Evolutionary conservation across 2,329 filamentous ascomycete species (phyloP), one percentile per base, ranked within the genome.

Genomic region (Penicillium palitans): DNA sequence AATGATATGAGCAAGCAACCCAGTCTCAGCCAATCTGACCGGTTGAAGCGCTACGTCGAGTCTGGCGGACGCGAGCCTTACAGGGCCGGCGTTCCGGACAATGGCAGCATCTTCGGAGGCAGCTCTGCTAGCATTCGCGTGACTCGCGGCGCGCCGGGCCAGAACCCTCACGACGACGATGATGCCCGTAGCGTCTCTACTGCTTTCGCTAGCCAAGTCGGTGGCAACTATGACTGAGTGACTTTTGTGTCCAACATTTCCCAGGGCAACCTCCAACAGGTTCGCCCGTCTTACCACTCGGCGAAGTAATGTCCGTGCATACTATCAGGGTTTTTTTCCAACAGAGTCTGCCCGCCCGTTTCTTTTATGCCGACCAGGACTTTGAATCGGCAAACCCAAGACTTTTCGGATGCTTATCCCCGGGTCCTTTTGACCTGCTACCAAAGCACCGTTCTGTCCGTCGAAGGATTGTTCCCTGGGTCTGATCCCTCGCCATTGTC

Each of bases 131-230:
- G 75, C 70, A 78, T 79, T 59, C 78, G 82, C 52, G 77, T 80
- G 60, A 78, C 79, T 47, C 78, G 79, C 47, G 74, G 77, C 42
- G 66, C 72, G 44, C 71, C 74, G 15, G 75, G 78, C 25, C 72
- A 76, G 55, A 63, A 71, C 39, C 76, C 79, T 42, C 81, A 89
- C 61, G 95, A 99, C 66, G 95, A 99, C 66, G 95, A 98, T 39
- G 66, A 68, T 73, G 91, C 95, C 70, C 91, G 95, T 78, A 98
- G 93, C 76, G 87, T 98, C 70, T 96, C 91, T 71, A 98, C 95
- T 52, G 93, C 93, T 49, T 99, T 98, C 79, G 93, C 93, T 61
- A 97, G 92, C 79, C 95, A 98, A 77, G 87, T 97, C 66, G 92
- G 91, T 56, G 82, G 83, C 42, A 83, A 80, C 66, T 86, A 85